A percentile compares a stretch with the other conserved stretches of the same genome.
These are phyloP conservation scores for Hericium coralloides DNA, from an alignment of 768 basidiomycete genomes.

Conservation along the genomic window DNA sequence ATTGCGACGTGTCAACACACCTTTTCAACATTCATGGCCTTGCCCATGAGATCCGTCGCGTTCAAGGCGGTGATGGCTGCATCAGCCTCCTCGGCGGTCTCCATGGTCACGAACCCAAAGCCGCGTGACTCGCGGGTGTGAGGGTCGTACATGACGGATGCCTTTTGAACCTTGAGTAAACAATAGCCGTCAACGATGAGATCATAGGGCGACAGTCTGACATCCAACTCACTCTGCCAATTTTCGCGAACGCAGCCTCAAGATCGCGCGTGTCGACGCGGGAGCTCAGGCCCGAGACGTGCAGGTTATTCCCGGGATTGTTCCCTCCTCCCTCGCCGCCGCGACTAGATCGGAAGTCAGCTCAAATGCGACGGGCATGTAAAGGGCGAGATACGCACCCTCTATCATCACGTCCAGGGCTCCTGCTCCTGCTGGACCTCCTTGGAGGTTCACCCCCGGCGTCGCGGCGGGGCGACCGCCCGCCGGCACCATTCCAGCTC, in stretches of 20 bases:
- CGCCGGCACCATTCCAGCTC: slow-evolving; percentile 37
- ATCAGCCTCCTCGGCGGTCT: slow-evolving; percentile 79
- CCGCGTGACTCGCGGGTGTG: slow-evolving; percentile 66
- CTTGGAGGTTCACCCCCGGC: slow-evolving; percentile 44
- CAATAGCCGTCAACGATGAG: neutral
- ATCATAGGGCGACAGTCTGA: neutral
- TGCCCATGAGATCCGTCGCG: slow-evolving; percentile 80
- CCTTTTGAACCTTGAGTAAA: slow-evolving; percentile 45
- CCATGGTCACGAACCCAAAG: slow-evolving; percentile 89
- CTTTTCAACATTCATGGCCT: slow-evolving; percentile 83
- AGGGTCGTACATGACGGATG: slow-evolving; percentile 58
- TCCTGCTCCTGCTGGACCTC: slow-evolving; percentile 72
- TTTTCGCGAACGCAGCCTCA: slow-evolving; percentile 80
- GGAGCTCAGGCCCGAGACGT: slow-evolving; percentile 50
- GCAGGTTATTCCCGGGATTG: slow-evolving; percentile 61
- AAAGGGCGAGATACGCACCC: slow-evolving; percentile 32
- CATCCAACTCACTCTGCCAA: slow-evolving; percentile 59
- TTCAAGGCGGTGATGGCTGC: slow-evolving; percentile 83
- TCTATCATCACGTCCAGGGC: slow-evolving; percentile 50
- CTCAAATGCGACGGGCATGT: neutral
- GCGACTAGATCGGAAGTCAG: neutral
- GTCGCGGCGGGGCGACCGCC: slow-evolving; percentile 36
- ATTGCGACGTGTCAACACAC: slow-evolving; percentile 26
- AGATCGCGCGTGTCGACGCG: slow-evolving; percentile 77
- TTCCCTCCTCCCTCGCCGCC: slow-evolving; percentile 24